Base-by-base conservation (phyloP, 305 asterid species). In the Fraxinus dipetala region DNA sequence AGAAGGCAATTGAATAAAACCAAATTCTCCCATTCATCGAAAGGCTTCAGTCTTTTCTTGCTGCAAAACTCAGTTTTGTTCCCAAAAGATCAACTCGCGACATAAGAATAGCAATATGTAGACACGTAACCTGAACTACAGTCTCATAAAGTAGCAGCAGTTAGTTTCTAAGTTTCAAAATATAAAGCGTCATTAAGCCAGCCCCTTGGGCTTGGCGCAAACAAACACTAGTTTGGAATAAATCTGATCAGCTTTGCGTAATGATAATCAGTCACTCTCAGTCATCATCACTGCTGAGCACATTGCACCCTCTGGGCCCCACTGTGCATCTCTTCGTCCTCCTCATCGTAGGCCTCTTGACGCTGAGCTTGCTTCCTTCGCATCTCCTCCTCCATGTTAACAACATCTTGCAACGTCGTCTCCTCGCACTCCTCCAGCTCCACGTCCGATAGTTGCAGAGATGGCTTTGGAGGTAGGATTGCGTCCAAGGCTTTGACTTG, bases 321-420 rank as follows among this genome's bases (percentile, higher is more conserved):
- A 69, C 75, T 8, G 0, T 14, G 40, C 75, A 30, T 38, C n/a
- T 85, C 89, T 45, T 90, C 89, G 1, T 77, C 84, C 4, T 86
- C 89, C 16, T 87, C 86, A 24, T 87, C 86, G 30, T 85, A 87
- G 9, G 90, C 94, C 77, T 91, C 91, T 43, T 81, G 86, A 35
- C 87, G 83, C 79, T 34, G 89, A 14, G 76, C 74, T 78, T 85
- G 84, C 78, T 85, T 89, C 82, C 77, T 86, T 86, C 85, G 86
- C 91, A 88, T 91, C 85, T 85, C 92, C 72, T 91, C 89, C 85
- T 87, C 85, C 1, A 91, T 87, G 84, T 91, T 77, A 43, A 90
- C 90, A 77, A 90, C 90, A 77, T 90, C 86, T 7, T 81, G 73
- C 84, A 87, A 24, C 2, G 81, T 83, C 13, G 88, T 84, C 82